phyloP scores from a whole-genome alignment of 139 green algal genomes.

The Zygnema circumcarinatum region DNA sequence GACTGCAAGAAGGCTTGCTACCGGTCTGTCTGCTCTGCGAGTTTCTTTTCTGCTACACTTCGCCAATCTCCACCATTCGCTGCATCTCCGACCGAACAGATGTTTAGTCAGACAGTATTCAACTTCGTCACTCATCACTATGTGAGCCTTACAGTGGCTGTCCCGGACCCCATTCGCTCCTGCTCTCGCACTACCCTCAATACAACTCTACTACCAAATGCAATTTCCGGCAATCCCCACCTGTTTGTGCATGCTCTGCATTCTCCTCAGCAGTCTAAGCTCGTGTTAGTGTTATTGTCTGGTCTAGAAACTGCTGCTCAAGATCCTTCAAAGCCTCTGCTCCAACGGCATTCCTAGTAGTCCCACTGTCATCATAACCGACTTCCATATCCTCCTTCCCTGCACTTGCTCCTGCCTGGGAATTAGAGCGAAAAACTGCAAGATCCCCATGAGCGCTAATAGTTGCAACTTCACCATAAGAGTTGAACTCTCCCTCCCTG shows the following conservation, averaged over 20 bases:
- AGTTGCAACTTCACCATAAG: background rate
- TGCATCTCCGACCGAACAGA: background rate
- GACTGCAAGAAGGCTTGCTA: background rate
- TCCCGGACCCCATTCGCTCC: background rate
- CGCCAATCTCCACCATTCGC: background rate
- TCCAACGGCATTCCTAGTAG: too few relatives aligned
- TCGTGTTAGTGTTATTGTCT: background rate
- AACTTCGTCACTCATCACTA: too few relatives aligned
- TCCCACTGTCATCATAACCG: too few relatives aligned
- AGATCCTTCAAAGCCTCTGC: constrained; percentile 23
- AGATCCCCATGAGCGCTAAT: background rate
- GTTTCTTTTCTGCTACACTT: background rate
- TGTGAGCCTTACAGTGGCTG: too few relatives aligned
- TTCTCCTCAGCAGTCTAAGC: constrained; percentile 6
- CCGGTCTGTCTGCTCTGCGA: background rate
- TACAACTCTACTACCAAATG: too few relatives aligned
- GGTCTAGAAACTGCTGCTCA: constrained; percentile 16
- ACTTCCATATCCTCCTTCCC: too few relatives aligned
- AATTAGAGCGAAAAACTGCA: background rate
- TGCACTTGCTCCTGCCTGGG: background rate
- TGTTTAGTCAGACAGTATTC: background rate
- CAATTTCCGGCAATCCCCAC: background rate
- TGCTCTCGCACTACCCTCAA: background rate
- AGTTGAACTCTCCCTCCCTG: background rate
- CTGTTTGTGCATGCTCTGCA: constrained; percentile 18